Base-by-base conservation (phyloP, 2,329 filamentous ascomycete species). In the Pseudogymnoascus pannorum region DNA sequence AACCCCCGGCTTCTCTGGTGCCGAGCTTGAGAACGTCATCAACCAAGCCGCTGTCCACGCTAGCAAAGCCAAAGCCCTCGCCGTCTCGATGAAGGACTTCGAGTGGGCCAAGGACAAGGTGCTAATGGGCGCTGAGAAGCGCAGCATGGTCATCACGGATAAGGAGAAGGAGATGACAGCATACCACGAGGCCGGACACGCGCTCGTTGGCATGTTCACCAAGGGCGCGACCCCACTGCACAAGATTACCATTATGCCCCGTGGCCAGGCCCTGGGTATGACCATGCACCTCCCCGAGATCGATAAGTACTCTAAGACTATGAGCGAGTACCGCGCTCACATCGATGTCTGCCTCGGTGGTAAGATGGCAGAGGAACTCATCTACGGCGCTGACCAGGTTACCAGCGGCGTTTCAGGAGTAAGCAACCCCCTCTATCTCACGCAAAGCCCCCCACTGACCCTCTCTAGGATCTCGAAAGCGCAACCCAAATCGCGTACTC, bases 61-160 rank as follows among this genome's bases (percentile, higher is more conserved):
- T n/a, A 96, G 91, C 70, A 91, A 94, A 73, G 83, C 89, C 67
- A 94, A 92, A 76, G 83, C 88, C 38, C 80, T 79, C 63, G 82
- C 87, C 51, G 90, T 99, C 60, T 82, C 83, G 11, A 88, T 91
- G 74, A 76, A 82, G 33, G 92, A 97, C 71, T 87, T 97, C 66
- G 92, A 97, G 68, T 99, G 93, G 92, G 94, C 94, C 62, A 97
- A 96, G 76, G 94, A 99, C 78, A 94, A 94, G 77, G 90, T 99
- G 60, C 88, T 96, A 74, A 96, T 99, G 91, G 94, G 94, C 36
- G 90, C 93, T 2, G 94, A 99, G 77, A 86, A 88, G 72, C 89
- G 87, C 73, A 96, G 88, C 67, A 91, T 93, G 76, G 84, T 97
- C 61, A 93, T 99, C 61, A 89, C 88, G 44, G 86, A 93, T 66